Evolutionary conservation across 2,329 filamentous ascomycete genomes (phyloP).

Genomic region (Diaporthe sp.): DNA sequence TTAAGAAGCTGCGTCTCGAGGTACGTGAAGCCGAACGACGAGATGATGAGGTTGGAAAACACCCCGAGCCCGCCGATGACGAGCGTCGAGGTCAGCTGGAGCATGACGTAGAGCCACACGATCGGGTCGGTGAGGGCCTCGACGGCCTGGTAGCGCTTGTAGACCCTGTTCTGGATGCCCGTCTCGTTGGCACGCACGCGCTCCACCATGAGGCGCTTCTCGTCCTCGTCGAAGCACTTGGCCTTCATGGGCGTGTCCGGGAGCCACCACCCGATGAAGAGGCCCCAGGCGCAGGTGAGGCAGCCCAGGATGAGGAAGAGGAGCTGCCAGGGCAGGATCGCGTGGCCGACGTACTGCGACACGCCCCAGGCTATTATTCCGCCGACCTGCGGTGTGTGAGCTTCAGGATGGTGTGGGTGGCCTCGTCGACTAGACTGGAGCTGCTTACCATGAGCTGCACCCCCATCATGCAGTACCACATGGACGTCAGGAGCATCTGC

Average conservation of each 20-base stretch:
- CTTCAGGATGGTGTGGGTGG: too few species aligned
- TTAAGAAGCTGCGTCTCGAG: slow-evolving; percentile 56
- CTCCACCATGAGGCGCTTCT: slow-evolving; percentile 55
- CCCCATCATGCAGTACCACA: slow-evolving; percentile 44
- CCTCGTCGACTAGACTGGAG: fast-evolving
- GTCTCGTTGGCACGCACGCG: slow-evolving; percentile 56
- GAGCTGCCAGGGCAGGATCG: slow-evolving; percentile 56
- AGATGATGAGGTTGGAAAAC: slow-evolving; percentile 57
- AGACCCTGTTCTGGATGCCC: slow-evolving; percentile 53
- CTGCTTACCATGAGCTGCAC: slow-evolving; percentile 31
- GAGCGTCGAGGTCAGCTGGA: slow-evolving; percentile 48
- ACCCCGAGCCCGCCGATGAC: slow-evolving; percentile 54
- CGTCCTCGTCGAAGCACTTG: slow-evolving; percentile 60
- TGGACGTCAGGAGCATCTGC: slow-evolving; percentile 46
- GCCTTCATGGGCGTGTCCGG: slow-evolving; percentile 67
- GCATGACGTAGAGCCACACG: slow-evolving; percentile 48
- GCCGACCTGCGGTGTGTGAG: slow-evolving; percentile 45
- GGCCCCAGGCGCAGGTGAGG: slow-evolving; percentile 52
- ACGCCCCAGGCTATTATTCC: slow-evolving; percentile 56
- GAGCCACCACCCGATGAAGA: slow-evolving; percentile 57
- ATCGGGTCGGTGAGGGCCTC: slow-evolving; percentile 54
- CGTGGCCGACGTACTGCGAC: slow-evolving; percentile 49
- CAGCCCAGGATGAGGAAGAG: slow-evolving; percentile 59
- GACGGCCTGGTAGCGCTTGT: slow-evolving; percentile 54
- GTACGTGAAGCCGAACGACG: slow-evolving; percentile 55